phyloP scores from a whole-genome alignment of 78 protist genomes.

The Guillardia theta region DNA sequence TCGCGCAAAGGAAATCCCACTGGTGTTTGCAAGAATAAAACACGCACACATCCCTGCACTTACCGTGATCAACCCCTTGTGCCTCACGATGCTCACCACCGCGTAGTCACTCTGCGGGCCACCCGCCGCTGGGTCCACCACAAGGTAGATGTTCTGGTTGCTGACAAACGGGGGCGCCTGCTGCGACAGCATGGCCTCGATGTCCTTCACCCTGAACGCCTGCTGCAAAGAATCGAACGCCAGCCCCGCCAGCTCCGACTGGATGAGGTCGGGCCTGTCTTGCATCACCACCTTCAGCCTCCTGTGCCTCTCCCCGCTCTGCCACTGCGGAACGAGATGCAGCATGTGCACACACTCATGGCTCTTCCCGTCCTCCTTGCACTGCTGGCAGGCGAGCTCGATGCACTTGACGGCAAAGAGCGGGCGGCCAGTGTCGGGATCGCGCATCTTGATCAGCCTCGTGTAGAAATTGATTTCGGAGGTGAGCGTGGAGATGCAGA shows the following conservation, averaged over 20 bases:
- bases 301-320: not conserved
- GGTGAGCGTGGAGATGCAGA: not conserved
- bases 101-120: not conserved
- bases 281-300: not conserved
- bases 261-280: not conserved
- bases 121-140: slow-evolving; percentile 13
- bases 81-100: not conserved
- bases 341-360: not conserved
- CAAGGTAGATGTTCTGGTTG: not conserved
- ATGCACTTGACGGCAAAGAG: not conserved
- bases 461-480: not conserved
- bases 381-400: not conserved
- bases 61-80: not conserved
- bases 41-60: not conserved
- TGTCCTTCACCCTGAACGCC: not conserved
- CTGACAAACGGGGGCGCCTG: not conserved
- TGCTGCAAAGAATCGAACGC: not conserved
- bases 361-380: not conserved
- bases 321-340: not conserved
- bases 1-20: too few species aligned
- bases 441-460: not conserved
- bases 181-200: not conserved
- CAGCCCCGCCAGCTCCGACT: not conserved
- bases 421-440: not conserved
- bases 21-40: too few species aligned